Evolutionary conservation across 257 asterid genomes (phyloP), one percentile per base, ranked within the genome.

Genomic region (Ajuga chamaepitys): DNA sequence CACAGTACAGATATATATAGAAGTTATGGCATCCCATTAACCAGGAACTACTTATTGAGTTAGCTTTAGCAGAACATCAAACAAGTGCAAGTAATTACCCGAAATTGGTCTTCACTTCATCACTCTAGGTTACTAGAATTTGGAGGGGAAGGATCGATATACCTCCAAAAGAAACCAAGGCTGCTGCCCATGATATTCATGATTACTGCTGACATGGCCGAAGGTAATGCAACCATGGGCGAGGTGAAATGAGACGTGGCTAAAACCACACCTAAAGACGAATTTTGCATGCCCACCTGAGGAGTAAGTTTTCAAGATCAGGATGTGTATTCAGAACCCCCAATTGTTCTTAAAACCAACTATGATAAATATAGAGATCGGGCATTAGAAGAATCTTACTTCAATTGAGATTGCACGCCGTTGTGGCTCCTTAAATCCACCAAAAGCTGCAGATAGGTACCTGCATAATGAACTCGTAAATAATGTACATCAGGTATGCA

Each of bases 241-340:
- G 97, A 88, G 24, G 84, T 58, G 73, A 91, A 91, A 81, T 91
- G 98, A 12, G 93, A 63, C 4, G 95, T 70, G 1, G 98, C 98
- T 60, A 91, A 75, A 72, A 91, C 97, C 74, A 91, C 98, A 60
- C 97, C 98, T 67, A 91, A 44, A 11, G 97, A 91, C 3, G 98
- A 91, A 70, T 91, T 91, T 62, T 91, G 98, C 98, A 91, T 91
- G 66, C 97, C 98, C 24, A 91, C 97, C 98, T 91, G 12, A 52
- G n/a, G 12, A 52, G n/a, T 8, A 9, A 42, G 22, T 18, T n/a
- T n/a, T n/a, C n/a, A n/a, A n/a, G n/a, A n/a, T n/a, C n/a, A n/a
- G n/a, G n/a, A n/a, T n/a, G n/a, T n/a, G n/a, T n/a, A n/a, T n/a
- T n/a, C n/a, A 53, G 9, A 48, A 41, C 25, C 52, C 8, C 34